Conservation (phyloP, 208 protist species). For the Leishmania mexicana region DNA sequence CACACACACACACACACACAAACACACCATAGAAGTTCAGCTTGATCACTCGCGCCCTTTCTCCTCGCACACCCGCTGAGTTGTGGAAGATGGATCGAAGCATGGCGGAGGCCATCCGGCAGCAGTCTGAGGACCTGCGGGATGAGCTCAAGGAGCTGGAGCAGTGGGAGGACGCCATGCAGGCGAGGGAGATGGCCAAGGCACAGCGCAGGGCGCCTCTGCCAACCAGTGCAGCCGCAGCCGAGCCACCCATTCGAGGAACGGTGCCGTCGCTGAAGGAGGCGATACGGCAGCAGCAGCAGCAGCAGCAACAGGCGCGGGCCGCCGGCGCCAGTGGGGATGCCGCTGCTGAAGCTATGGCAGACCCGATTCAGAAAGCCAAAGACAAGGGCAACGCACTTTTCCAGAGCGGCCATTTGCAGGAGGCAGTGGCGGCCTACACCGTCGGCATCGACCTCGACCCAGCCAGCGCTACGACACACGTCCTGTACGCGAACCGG, state of each 20-base stretch:
- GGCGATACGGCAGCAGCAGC: slow-evolving; percentile 38
- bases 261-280: slow-evolving; percentile 89
- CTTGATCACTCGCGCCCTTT: neutral
- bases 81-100: slow-evolving; percentile 35
- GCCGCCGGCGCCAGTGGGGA: neutral
- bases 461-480: slow-evolving; percentile 50
- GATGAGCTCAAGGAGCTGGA: slow-evolving; percentile 86
- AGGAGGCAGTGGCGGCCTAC: slow-evolving; percentile 85
- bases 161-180: slow-evolving; percentile 77
- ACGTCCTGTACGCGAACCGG: slow-evolving; percentile 89
- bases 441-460: slow-evolving; percentile 86
- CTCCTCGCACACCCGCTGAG: neutral
- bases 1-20: neutral
- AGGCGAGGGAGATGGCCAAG: slow-evolving; percentile 39
- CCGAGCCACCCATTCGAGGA: slow-evolving; percentile 78
- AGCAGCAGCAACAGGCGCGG: slow-evolving; percentile 18
- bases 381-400: slow-evolving; percentile 89
- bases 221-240: slow-evolving; percentile 1
- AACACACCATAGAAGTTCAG: neutral
- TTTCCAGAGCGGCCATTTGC: slow-evolving; percentile 70
- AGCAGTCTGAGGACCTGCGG: slow-evolving; percentile 86
- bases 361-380: slow-evolving; percentile 51
- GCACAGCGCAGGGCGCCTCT: slow-evolving; percentile 34
- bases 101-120: slow-evolving; percentile 66
- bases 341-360: neutral